Evolutionary conservation across 2,329 filamentous ascomycete species (phyloP), one percentile per base, ranked within the genome.

Genomic region (Cadophora sp.): DNA sequence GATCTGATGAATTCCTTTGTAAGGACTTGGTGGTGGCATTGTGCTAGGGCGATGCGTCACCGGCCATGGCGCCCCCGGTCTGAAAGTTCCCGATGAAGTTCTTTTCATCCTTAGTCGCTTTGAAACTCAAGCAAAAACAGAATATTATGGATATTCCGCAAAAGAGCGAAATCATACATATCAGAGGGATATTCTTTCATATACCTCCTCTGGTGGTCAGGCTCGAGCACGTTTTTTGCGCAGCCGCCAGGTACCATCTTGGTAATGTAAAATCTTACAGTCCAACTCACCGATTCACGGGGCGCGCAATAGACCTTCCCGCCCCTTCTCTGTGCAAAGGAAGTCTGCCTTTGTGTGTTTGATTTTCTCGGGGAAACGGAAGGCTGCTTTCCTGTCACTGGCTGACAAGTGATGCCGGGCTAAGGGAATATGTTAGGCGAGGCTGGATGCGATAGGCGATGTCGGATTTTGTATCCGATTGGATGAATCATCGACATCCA

Each of bases 101-200:
- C 51, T 27, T 56, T 56, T 56, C 51, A 56, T 56, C 8, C 51
- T 56, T 36, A 27, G 41, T 45, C 41, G 41, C 41, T 45, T 45
- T 45, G 14, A 45, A 18, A 45, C 16, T 3, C 14, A 18, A 45
- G 14, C n/a, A 8, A 2, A 45, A 13, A 45, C 14, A 18, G 5
- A 45, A 16, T 18, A 3, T 45, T 9, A 13, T 45, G 14, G 2
- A n/a, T 45, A 45, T 6, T 45, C n/a, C 14, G 3, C 41, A 18
- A 18, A 45, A 13, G 3, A 45, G 3, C 2, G 18, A 2, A 11
- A 39, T 45, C 5, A 13, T n/a, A 45, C 2, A n/a, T 18, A 45
- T 9, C 41, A 45, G 41, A 18, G 41, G 5, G 41, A 7, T 30
- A 30, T 30, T 30, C 27, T 45, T 45, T 13, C 18, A 8, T 45